phyloP scores from a whole-genome alignment of 805 yeast genomes.

The Clavispora vitiphila region DNA sequence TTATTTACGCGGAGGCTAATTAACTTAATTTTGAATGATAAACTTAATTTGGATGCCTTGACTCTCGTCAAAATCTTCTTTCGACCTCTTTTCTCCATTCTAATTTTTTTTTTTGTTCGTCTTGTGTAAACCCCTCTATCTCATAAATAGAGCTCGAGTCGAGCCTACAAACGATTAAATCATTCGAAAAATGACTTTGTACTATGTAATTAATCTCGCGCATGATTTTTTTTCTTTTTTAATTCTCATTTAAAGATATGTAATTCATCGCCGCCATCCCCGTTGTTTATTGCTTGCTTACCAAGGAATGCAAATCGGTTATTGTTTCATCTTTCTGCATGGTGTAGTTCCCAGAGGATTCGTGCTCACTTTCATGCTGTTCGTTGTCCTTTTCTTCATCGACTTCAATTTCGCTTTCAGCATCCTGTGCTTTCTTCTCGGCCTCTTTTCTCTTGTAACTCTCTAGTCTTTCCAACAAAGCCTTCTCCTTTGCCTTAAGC shows the following conservation, averaged over 20 bases:
- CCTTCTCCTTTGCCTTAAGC: slow-evolving; percentile 60
- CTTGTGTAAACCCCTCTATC: no score
- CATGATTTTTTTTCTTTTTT: not conserved
- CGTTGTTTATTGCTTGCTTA: slow-evolving; percentile 4
- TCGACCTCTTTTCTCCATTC: no score
- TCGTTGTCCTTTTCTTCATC: slow-evolving; percentile 3
- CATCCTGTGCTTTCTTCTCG: slow-evolving; percentile 1
- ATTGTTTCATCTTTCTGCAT: slow-evolving; percentile 47
- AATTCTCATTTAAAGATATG: no score
- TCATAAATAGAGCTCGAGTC: no score
- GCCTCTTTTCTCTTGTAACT: slow-evolving; percentile 9
- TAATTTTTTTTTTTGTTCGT: no score
- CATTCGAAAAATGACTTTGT: not conserved
- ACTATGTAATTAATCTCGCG: not conserved
- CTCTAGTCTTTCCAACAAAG: slow-evolving; percentile 41
- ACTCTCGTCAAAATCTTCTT: no score
- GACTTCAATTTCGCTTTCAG: not conserved
- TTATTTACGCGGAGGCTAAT: no score
- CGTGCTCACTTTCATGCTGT: slow-evolving; percentile 3
- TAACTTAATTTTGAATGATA: no score
- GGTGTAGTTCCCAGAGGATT: slow-evolving; percentile 10
- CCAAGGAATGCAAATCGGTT: slow-evolving; percentile 46
- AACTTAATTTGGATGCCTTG: not conserved
- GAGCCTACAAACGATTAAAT: not conserved
- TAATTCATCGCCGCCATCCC: not conserved